phyloP scores from a whole-genome alignment of 257 asterid species.

The Leptodermis oblonga region DNA sequence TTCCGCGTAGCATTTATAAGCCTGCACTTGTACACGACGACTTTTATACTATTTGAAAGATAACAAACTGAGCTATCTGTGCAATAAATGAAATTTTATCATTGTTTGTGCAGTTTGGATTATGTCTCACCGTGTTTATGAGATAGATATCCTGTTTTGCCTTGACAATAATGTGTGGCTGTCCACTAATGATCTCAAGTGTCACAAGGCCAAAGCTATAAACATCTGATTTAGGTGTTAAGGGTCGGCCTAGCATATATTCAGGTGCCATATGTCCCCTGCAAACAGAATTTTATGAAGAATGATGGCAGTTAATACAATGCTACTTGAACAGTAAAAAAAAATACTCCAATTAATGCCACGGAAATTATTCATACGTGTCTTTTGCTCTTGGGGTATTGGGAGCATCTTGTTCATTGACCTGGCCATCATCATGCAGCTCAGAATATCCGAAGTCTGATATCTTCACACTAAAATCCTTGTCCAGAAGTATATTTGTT shows the following conservation, averaged over 20 bases:
- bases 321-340: no score
- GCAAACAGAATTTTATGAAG: no score
- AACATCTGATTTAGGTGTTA: neutral
- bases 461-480: neutral
- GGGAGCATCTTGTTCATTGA: neutral
- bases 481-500: conserved; percentile 2
- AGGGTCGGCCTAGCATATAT: neutral
- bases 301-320: neutral
- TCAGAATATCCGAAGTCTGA: neutral
- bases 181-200: conserved; percentile 7
- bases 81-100: neutral
- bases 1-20: conserved; percentile 2
- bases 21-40: neutral
- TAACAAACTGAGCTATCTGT: neutral
- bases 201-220: conserved; percentile 5
- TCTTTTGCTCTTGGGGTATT: neutral
- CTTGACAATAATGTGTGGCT: neutral
- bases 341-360: neutral
- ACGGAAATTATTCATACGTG: neutral
- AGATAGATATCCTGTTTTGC: neutral
- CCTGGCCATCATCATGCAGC: neutral
- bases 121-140: neutral
- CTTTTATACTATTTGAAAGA: neutral
- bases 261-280: no score
- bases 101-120: neutral